A percentile compares a stretch with the other conserved stretches of the same genome.
Conservation (phyloP, 176 grass and related monocot species). For the Dendrocalamus sinicus region DNA sequence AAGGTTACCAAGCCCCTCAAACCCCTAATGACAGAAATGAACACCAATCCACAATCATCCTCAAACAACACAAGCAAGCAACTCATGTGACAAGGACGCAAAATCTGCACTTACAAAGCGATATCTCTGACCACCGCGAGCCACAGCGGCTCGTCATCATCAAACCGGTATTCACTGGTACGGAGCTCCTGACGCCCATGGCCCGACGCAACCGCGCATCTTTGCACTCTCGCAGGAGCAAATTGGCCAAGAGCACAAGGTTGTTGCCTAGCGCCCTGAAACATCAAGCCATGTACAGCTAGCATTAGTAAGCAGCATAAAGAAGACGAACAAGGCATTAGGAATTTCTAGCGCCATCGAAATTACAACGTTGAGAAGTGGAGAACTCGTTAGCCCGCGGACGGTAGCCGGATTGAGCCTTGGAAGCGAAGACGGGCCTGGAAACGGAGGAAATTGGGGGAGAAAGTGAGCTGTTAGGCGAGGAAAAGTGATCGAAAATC, state of each 20-base stretch:
- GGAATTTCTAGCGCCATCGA: neutral
- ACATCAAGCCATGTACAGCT: neutral
- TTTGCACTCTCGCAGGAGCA: neutral
- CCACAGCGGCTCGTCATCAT: constrained; percentile 49
- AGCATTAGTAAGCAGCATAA: neutral
- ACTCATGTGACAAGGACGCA: neutral
- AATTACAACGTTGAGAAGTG: constrained; percentile 32
- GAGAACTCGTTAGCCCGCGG: neutral
- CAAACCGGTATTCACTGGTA: constrained; percentile 42
- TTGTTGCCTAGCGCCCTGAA: constrained; percentile 30
- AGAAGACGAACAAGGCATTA: neutral
- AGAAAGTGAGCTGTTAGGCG: neutral
- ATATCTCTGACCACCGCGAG: constrained; percentile 46
- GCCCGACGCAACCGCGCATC: neutral
- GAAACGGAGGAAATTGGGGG: neutral
- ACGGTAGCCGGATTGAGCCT: neutral
- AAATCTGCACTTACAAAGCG: constrained; percentile 38
- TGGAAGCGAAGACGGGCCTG: constrained; percentile 19
- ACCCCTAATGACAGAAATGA: constrained; percentile 50
- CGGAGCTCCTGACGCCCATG: constrained; percentile 24
- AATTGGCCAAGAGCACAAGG: neutral
- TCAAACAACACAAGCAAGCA: neutral
- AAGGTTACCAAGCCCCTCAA: constrained; percentile 66
- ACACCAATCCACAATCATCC: neutral
- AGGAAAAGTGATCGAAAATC: neutral